Percentiles rank a stretch among this genome's conserved stretches.
These are phyloP conservation scores for Solanum dulcamara DNA, from an alignment of 257 asterid genomes.

Conservation along the genomic window DNA sequence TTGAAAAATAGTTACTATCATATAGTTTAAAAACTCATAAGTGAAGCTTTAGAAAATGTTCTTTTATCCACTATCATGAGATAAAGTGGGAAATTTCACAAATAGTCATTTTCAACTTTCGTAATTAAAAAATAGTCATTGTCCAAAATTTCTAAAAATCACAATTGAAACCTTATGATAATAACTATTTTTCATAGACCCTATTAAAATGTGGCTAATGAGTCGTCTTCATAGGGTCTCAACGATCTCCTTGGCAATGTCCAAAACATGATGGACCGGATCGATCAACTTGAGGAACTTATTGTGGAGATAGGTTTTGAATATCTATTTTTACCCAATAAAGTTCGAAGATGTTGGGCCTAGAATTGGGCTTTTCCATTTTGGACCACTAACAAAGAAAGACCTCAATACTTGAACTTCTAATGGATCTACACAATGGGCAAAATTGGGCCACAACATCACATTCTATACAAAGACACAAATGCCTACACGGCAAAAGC, in stretches of 20 bases:
- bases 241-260: too few relatives aligned
- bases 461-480: slow-evolving; percentile 26
- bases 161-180: too few relatives aligned
- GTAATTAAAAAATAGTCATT: too few relatives aligned
- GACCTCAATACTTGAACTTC: slow-evolving; percentile 34
- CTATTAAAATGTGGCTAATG: neutral
- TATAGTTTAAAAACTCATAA: too few relatives aligned
- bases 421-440: slow-evolving; percentile 22
- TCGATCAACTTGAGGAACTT: neutral
- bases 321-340: neutral
- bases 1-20: neutral
- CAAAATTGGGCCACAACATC: slow-evolving; percentile 29
- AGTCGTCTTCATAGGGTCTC: neutral
- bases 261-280: neutral
- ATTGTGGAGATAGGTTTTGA: neutral
- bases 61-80: too few relatives aligned
- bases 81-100: neutral
- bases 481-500: slow-evolving; percentile 37
- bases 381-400: slow-evolving; percentile 6
- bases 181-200: neutral
- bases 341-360: neutral
- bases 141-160: too few relatives aligned
- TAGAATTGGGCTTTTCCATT: neutral
- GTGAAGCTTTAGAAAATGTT: too few relatives aligned
- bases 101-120: too few relatives aligned